Conservation (phyloP, 78 protist genomes). For the Trichosphaerium sp. region DNA sequence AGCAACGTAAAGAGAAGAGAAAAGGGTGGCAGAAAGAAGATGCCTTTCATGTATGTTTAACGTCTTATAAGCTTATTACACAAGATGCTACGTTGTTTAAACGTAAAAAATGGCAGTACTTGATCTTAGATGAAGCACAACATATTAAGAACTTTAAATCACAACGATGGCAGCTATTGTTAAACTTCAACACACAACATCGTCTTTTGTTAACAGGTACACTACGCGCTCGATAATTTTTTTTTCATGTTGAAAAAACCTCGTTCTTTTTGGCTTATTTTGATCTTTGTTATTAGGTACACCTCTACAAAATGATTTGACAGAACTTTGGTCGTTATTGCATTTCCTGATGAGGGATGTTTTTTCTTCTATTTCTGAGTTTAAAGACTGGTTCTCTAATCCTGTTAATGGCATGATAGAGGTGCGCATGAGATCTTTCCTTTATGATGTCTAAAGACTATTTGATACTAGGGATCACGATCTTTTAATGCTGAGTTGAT, state of each 20-base stretch:
- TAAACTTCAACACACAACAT: slow-evolving; percentile 49
- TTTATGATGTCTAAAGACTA: too few species aligned
- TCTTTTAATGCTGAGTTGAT: slow-evolving; percentile 41
- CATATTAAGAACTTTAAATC: slow-evolving; percentile 81
- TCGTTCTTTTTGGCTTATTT: too few species aligned
- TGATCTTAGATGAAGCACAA: slow-evolving; percentile 95
- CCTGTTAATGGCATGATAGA: slow-evolving; percentile 64
- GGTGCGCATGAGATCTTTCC: slow-evolving; percentile 20
- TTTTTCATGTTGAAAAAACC: not conserved
- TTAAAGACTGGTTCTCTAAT: slow-evolving; percentile 69
- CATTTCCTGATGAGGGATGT: slow-evolving; percentile 89
- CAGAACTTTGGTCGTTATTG: slow-evolving; percentile 94
- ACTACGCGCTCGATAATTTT: not conserved
- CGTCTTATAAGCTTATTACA: slow-evolving; percentile 65
- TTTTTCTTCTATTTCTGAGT: slow-evolving; percentile 72
- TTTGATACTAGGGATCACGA: too few species aligned
- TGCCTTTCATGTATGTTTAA: slow-evolving; percentile 81
- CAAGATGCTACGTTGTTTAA: slow-evolving; percentile 61
- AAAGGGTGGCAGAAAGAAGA: slow-evolving; percentile 74
- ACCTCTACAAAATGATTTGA: slow-evolving; percentile 90
- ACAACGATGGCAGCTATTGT: slow-evolving; percentile 74
- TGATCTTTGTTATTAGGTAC: slow-evolving; percentile 84
- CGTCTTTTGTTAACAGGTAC: slow-evolving; percentile 55
- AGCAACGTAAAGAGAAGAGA: slow-evolving; percentile 70
- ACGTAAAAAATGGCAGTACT: slow-evolving; percentile 72